Evolutionary conservation across 495 filamentous ascomycete genomes (phyloP).

Genomic region (Parathielavia appendiculata): DNA sequence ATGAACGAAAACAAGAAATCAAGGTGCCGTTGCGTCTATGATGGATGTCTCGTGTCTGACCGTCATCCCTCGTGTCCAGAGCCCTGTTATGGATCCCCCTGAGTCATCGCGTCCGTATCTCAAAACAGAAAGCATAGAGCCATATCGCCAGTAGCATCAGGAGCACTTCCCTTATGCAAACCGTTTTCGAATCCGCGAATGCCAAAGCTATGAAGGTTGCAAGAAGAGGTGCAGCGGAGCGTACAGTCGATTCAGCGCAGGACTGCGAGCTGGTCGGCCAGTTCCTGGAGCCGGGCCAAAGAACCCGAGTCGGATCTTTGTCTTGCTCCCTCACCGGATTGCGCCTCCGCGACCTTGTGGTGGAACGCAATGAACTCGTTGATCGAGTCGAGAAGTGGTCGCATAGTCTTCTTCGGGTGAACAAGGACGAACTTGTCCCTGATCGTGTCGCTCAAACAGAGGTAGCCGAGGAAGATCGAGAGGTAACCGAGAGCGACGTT

Average conservation of each 20-base stretch:
- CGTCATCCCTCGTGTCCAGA: background rate
- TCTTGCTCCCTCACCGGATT: conserved; percentile 44
- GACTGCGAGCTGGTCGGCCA: conserved; percentile 37
- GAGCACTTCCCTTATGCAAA: conserved; percentile 6
- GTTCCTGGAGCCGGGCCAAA: conserved; percentile 53
- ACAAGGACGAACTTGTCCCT: conserved; percentile 45
- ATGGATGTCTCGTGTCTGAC: background rate
- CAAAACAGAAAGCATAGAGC: background rate
- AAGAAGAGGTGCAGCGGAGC: background rate
- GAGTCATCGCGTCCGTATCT: background rate
- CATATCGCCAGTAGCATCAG: background rate
- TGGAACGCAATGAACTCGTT: conserved; percentile 81
- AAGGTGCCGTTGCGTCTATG: too few species aligned
- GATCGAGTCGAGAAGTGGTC: conserved; percentile 65
- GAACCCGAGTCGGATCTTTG: conserved; percentile 42
- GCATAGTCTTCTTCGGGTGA: conserved; percentile 56
- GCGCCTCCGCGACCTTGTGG: conserved; percentile 60
- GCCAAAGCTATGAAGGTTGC: background rate
- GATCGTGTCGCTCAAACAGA: conserved; percentile 59
- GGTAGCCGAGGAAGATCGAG: conserved; percentile 73
- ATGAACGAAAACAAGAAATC: too few species aligned
- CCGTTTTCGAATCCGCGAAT: background rate
- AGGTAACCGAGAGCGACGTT: conserved; percentile 92
- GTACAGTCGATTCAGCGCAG: conserved; percentile 1
- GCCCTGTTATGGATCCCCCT: too few species aligned